Evolutionary conservation across 495 filamentous ascomycete species (phyloP).

Genomic region (Parachaetomium inaequale): DNA sequence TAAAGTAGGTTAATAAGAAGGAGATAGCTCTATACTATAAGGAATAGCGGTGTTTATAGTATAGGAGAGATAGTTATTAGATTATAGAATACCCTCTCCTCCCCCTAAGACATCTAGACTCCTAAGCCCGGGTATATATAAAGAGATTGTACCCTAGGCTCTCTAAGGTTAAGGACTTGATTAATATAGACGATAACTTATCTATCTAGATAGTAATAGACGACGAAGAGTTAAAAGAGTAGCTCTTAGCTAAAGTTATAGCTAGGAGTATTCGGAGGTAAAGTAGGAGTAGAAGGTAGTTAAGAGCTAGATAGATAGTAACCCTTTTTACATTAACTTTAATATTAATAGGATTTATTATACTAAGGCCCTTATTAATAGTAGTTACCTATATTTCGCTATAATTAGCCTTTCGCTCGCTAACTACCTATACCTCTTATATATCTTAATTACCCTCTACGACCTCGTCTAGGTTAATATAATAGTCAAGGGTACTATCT

Average conservation of each 20-base stretch:
- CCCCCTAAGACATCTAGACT: neutral
- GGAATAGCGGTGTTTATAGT: neutral
- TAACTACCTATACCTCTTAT: neutral
- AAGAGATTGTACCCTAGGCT: neutral
- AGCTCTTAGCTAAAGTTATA: neutral
- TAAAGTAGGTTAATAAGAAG: neutral
- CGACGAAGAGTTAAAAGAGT: neutral
- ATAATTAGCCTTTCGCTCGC: neutral
- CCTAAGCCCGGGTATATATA: neutral
- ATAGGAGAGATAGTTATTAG: neutral
- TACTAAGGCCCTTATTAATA: neutral
- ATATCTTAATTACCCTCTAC: neutral
- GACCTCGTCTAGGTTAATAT: neutral
- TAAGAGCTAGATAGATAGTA: neutral
- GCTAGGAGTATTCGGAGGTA: neutral
- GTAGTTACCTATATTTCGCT: neutral
- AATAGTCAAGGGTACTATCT: neutral
- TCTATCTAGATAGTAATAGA: neutral
- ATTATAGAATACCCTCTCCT: neutral
- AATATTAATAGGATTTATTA: neutral
- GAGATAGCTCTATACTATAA: neutral
- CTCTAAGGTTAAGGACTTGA: neutral
- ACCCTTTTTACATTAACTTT: neutral
- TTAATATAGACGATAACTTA: neutral
- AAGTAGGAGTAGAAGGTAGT: neutral